Base-by-base conservation (phyloP, 2,329 filamentous ascomycete species). In the Diplocarpon mali region DNA sequence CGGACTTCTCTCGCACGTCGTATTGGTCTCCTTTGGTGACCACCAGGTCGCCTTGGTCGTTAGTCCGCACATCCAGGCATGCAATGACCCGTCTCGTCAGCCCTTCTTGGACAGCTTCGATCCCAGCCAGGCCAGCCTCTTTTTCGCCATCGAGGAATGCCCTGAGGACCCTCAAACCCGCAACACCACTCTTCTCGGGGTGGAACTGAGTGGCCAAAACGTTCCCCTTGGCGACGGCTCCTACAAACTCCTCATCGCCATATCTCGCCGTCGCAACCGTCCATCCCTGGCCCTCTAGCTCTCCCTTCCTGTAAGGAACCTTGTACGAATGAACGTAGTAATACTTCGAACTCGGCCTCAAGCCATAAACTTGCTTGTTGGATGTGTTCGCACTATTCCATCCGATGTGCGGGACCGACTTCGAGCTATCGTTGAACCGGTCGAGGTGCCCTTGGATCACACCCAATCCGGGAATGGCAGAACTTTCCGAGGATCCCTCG, bases 21-120 rank as follows among this genome's bases (percentile, higher is more conserved):
- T 98, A 98, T 65, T 96, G 90, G 66, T 98, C 92, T 46, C 92
- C 92, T 66, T 98, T 98, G 12, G 92, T 98, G 31, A 98, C 92
- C 0, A 98, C 92, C 9, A 98, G 72, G 64, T 98, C 92, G 29
- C 92, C 92, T 49, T 83, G 73, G 63, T 98, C 92, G 64, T 98
- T 98, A 42, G 89, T 78, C 35, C 92, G 83, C 40, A 98, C 92
- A 61, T 98, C 92, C 24, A 98, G 78, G 61, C 92, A 98, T 24
- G 92, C 92, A 61, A 98, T 96, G 40, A 98, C 79, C 53, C 92
- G 78, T 48, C 88, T 75, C n/a, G 92, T 98, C 40, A 98, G 71
- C 14, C 88, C 89, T 54, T 88, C 78, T 36, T 55, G 38, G 41
- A 35, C 56, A 46, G 44, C 54, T 45, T 46, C 51, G 39, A 62